Percentiles rank a stretch among this genome's conserved stretches.
Evolutionary conservation across 768 basidiomycete species (phyloP).

Genomic region (Suillus tomentosus): DNA sequence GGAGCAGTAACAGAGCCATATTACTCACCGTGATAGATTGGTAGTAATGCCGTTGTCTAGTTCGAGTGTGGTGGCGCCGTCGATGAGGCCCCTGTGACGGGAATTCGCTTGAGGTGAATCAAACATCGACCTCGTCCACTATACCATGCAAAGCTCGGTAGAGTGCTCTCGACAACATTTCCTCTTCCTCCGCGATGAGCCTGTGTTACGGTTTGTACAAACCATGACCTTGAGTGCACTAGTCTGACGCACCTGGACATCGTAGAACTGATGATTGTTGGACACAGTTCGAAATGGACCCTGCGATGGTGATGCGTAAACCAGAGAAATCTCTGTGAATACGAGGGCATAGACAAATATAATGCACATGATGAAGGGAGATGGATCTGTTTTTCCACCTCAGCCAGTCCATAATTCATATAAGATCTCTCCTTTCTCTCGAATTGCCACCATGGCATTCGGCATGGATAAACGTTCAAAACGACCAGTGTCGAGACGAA

Average conservation of each 20-base stretch:
- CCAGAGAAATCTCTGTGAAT: conserved; percentile 15
- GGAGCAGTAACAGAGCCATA: neutral
- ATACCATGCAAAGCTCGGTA: conserved; percentile 79
- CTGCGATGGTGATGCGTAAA: conserved; percentile 32
- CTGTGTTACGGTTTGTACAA: conserved; percentile 35
- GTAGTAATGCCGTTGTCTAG: conserved; percentile 78
- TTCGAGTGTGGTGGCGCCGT: conserved; percentile 76
- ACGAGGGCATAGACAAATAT: conserved; percentile 15
- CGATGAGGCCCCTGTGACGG: conserved; percentile 62
- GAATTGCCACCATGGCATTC: neutral
- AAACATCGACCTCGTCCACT: conserved; percentile 16
- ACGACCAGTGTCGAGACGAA: conserved; percentile 30
- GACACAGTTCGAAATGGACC: conserved; percentile 18
- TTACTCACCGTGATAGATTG: conserved; percentile 60
- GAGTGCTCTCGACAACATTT: conserved; percentile 69
- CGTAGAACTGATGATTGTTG: conserved; percentile 39
- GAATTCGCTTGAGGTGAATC: conserved; percentile 11
- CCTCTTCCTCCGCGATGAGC: conserved; percentile 80
- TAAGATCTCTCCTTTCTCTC: neutral
- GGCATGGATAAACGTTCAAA: conserved; percentile 4
- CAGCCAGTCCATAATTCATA: neutral
- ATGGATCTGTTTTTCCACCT: neutral
- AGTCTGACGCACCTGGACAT: conserved; percentile 47
- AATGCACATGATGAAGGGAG: neutral
- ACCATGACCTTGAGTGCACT: neutral